Evolutionary conservation across 176 grass and related monocot genomes (phyloP).

Genomic region (Rhipidocladum racemiflorum): DNA sequence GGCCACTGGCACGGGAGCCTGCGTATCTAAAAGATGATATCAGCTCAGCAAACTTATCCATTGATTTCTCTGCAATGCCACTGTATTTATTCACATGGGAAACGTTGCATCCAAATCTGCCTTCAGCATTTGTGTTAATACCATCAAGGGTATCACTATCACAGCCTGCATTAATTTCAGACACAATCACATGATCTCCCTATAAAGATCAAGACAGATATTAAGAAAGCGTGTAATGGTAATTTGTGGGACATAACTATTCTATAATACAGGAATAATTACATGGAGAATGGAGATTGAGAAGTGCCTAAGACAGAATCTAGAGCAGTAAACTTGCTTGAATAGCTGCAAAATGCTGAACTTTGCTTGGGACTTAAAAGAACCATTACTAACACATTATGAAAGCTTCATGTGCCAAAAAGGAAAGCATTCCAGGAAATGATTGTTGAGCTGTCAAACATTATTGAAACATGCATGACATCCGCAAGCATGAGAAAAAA

Average conservation of each 20-base stretch:
- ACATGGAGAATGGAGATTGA: background rate
- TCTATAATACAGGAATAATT: background rate
- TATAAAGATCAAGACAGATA: constrained; percentile 7
- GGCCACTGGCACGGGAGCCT: constrained; percentile 81
- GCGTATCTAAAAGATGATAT: constrained; percentile 85
- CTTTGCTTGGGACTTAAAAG: background rate
- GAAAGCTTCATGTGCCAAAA: background rate
- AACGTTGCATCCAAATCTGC: constrained; percentile 75
- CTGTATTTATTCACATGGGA: constrained; percentile 77
- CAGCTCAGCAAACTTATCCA: constrained; percentile 72
- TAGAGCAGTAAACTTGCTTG: background rate
- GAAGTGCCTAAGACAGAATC: constrained; percentile 13
- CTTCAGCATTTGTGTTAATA: constrained; percentile 30
- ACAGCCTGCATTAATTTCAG: constrained; percentile 33
- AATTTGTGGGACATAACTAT: background rate
- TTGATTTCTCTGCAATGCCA: constrained; percentile 88
- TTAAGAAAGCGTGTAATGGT: background rate
- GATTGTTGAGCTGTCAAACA: background rate
- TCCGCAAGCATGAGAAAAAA: background rate
- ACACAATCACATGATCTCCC: constrained; percentile 5
- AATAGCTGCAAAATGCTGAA: background rate
- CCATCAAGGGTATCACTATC: constrained; percentile 8
- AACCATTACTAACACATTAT: background rate
- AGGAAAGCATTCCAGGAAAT: background rate
- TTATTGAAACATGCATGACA: background rate